These are phyloP conservation scores for Dendrobium catenatum DNA, from an alignment of 106 monocot species.

Conservation along the genomic window DNA sequence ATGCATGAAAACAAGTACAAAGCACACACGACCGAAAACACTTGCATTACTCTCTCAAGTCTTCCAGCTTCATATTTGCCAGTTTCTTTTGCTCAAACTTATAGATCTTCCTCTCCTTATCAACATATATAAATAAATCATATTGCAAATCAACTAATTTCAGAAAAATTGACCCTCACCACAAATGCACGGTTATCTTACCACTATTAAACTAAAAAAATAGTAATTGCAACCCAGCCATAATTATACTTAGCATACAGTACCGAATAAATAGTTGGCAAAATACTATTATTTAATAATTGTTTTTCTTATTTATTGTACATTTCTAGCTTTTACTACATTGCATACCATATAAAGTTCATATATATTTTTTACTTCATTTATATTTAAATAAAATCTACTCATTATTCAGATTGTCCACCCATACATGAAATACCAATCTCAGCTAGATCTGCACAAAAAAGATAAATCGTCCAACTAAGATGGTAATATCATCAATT, in stretches of 20 bases:
- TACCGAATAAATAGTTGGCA: background rate
- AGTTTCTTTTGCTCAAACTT: background rate
- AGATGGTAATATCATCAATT: background rate
- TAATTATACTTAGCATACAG: background rate
- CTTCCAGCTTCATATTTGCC: background rate
- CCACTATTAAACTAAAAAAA: background rate
- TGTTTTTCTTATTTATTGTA: background rate
- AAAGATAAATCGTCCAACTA: background rate
- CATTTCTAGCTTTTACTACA: background rate
- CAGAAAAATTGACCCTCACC: background rate
- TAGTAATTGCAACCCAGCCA: background rate
- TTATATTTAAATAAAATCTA: background rate
- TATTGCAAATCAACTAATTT: background rate
- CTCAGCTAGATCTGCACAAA: background rate
- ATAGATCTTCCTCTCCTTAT: background rate
- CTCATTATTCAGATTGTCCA: background rate
- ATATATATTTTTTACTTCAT: background rate
- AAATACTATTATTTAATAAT: background rate
- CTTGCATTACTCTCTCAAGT: background rate
- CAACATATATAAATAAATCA: background rate
- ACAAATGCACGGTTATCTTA: background rate
- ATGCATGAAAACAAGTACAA: no score
- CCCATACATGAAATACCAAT: background rate
- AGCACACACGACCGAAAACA: background rate
- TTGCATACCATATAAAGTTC: background rate